These are phyloP conservation scores for Chrysanthemum lavandulifolium DNA, from an alignment of 129 eudicot species.

Conservation along the genomic window DNA sequence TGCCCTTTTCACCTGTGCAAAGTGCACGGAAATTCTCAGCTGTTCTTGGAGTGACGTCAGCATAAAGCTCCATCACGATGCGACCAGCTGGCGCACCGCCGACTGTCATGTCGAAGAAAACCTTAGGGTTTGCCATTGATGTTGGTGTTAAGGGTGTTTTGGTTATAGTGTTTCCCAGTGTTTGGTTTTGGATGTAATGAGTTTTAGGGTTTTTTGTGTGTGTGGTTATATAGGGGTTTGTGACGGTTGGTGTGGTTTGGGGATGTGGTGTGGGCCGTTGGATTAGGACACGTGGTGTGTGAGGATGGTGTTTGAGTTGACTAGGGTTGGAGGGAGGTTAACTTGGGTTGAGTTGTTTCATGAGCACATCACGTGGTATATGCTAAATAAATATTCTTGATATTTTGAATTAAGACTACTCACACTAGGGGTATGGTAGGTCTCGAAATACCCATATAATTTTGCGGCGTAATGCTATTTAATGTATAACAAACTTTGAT, in stretches of 20 bases:
- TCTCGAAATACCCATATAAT: too few relatives aligned
- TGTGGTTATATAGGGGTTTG: constrained; percentile 4
- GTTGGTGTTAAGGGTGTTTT: background rate
- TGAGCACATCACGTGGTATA: constrained; percentile 32
- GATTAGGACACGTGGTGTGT: constrained; percentile 33
- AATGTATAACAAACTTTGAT: too few relatives aligned
- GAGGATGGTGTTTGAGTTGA: background rate
- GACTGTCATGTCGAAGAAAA: constrained; percentile 58
- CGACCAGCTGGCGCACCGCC: constrained; percentile 56
- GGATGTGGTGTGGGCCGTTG: constrained; percentile 30
- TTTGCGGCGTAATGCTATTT: too few relatives aligned
- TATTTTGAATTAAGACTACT: background rate
- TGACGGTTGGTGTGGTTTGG: background rate
- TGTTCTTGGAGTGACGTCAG: constrained; percentile 49
- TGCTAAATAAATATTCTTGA: constrained; percentile 22
- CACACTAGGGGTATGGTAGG: too few relatives aligned
- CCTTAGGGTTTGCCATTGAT: constrained; percentile 60
- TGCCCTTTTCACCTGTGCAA: constrained; percentile 72
- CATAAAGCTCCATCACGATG: constrained; percentile 64
- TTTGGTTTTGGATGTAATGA: background rate
- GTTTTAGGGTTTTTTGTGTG: constrained; percentile 28
- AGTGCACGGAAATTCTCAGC: constrained; percentile 72
- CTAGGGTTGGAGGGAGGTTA: constrained; percentile 30
- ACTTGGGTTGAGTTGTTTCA: constrained; percentile 22
- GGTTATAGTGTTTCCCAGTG: background rate